Percentiles rank a stretch among this genome's conserved stretches.
phyloP scores from a whole-genome alignment of 2,329 filamentous ascomycete species.

The Colletotrichum siamense region DNA sequence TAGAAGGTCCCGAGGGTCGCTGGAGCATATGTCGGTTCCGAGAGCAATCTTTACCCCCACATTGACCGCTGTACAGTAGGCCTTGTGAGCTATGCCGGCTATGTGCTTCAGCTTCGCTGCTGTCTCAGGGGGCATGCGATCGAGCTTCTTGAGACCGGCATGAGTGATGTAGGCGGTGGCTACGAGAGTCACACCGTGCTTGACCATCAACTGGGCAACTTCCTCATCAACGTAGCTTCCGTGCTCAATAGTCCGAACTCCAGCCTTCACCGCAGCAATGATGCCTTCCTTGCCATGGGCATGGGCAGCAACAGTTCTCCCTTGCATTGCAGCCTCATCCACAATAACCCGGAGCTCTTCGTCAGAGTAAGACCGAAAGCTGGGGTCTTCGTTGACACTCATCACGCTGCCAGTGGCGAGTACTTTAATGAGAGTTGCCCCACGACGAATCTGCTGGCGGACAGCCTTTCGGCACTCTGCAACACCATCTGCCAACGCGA shows the following conservation, averaged over 20 bases:
- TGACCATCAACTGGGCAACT: background rate
- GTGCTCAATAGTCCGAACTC: background rate
- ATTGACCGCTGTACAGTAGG: background rate
- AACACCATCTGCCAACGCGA: background rate
- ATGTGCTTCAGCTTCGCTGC: background rate
- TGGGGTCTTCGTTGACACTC: background rate
- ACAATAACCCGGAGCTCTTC: background rate
- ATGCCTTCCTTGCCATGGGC: background rate
- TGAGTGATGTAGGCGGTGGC: background rate
- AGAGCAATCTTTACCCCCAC: background rate
- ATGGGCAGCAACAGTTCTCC: background rate
- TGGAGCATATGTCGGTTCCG: background rate
- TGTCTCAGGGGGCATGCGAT: background rate
- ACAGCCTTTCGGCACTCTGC: background rate
- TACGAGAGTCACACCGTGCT: background rate
- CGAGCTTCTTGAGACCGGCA: background rate
- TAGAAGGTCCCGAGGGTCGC: background rate
- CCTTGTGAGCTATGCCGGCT: background rate
- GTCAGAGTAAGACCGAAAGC: background rate
- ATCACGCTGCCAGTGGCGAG: background rate
- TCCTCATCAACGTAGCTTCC: background rate
- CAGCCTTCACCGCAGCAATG: background rate
- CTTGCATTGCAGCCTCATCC: background rate
- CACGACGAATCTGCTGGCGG: background rate
- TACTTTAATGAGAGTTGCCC: background rate